phyloP scores from a whole-genome alignment of 768 basidiomycete species.

The Cubamyces sp. region DNA sequence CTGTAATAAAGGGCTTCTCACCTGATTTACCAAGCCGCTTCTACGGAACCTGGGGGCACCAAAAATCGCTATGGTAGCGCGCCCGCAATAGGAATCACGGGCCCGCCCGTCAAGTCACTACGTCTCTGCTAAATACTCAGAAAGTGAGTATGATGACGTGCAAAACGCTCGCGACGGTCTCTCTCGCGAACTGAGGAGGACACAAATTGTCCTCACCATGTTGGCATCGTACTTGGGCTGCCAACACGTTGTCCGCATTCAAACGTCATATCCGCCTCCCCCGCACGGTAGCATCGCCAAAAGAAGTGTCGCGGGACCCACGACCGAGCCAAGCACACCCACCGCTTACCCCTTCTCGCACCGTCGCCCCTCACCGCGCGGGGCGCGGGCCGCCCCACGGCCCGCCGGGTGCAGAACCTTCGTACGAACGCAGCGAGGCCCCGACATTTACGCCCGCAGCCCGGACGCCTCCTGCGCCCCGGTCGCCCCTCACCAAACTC shows the following conservation, averaged over 20 bases:
- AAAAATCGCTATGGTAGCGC: background rate
- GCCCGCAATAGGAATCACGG: no score
- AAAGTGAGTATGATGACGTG: no score
- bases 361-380: background rate
- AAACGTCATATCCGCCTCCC: no score
- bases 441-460: background rate
- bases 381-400: background rate
- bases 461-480: background rate
- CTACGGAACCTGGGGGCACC: background rate
- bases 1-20: constrained; percentile 9
- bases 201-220: no score
- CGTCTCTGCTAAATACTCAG: no score
- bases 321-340: background rate
- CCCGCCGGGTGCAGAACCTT: background rate
- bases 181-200: background rate
- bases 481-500: background rate
- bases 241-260: no score
- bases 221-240: no score
- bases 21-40: constrained; percentile 11
- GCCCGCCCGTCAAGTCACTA: no score
- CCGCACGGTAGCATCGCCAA: no score
- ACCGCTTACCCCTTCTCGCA: background rate
- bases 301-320: background rate
- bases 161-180: background rate
- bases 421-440: background rate